Conservation (phyloP, 192 early-diverging fungal genomes). For the Dissophora ornata region DNA sequence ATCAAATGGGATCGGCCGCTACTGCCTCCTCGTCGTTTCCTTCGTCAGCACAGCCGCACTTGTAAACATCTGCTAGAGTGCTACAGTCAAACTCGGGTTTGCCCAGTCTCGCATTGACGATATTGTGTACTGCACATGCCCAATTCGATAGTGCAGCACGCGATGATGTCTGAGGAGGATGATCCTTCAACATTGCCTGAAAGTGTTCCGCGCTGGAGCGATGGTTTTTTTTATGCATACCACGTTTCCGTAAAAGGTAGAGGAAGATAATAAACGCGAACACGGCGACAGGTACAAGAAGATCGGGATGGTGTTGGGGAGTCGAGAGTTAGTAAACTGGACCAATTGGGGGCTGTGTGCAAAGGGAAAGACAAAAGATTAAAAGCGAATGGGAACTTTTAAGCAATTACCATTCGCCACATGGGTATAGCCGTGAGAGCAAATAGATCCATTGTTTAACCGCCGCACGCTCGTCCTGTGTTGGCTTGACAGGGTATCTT, state of each 20-base stretch:
- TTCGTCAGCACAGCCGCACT: conserved; percentile 85
- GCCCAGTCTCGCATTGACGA: conserved; percentile 86
- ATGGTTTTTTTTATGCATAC: not conserved
- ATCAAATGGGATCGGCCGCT: not conserved
- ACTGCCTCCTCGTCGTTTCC: not conserved
- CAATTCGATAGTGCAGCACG: conserved; percentile 82
- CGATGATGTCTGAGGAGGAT: conserved; percentile 84
- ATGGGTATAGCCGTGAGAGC: conserved; percentile 91
- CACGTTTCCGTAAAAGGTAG: no score
- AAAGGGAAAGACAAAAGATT: no score
- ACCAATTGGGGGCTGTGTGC: no score
- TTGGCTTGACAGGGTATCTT: conserved; percentile 86
- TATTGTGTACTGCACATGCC: conserved; percentile 91
- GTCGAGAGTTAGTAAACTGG: no score
- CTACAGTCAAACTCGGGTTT: conserved; percentile 88
- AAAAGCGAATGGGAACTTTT: no score
- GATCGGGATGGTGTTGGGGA: no score
- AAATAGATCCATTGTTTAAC: conserved; percentile 84
- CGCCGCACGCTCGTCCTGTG: conserved; percentile 76
- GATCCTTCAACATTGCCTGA: conserved; percentile 74
- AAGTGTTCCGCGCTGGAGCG: conserved; percentile 86
- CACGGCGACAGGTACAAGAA: no score
- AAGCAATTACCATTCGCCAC: conserved; percentile 88
- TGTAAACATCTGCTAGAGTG: conserved; percentile 78
- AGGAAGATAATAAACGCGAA: no score